Conservation (phyloP, 352 stramenopile genomes). For the Globisporangium spiculum region DNA sequence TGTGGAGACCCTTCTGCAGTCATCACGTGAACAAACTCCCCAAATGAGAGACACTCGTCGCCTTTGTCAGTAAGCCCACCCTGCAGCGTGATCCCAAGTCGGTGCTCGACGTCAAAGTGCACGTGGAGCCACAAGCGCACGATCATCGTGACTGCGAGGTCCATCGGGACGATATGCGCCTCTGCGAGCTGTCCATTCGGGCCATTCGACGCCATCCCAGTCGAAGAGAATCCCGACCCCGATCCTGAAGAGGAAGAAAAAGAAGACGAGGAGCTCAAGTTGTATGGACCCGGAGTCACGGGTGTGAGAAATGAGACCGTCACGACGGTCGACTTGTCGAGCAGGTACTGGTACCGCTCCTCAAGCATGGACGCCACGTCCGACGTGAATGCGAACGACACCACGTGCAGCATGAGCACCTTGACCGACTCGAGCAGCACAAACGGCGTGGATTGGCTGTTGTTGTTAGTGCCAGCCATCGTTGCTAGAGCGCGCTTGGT, state of each 20-base stretch:
- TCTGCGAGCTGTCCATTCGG: conserved; percentile 35
- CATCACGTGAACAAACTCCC: conserved; percentile 41
- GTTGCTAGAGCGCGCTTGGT: conserved; percentile 3
- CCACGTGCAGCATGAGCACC: conserved; percentile 31
- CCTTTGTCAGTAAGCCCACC: conserved; percentile 13
- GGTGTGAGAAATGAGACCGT: conserved; percentile 32
- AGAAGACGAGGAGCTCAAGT: not conserved
- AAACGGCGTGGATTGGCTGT: conserved; percentile 12
- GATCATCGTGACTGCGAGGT: conserved; percentile 31
- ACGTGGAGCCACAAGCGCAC: conserved; percentile 32
- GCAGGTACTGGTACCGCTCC: conserved; percentile 20
- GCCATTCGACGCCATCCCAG: not conserved
- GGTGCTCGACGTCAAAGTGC: conserved; percentile 22
- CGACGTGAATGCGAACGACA: conserved; percentile 20
- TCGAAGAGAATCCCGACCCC: not conserved
- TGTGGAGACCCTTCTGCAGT: not conserved
- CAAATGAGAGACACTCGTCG: conserved; percentile 26
- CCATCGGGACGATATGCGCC: conserved; percentile 27
- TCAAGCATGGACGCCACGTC: conserved; percentile 19
- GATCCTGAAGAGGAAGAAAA: not conserved
- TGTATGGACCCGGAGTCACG: conserved; percentile 27
- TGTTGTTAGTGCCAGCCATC: not conserved
- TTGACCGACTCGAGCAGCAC: conserved; percentile 46
- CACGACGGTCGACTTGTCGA: conserved; percentile 17
- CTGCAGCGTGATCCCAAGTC: conserved; percentile 27